Conservation (phyloP, 345 rosid species). For the Pistacia atlantica region DNA sequence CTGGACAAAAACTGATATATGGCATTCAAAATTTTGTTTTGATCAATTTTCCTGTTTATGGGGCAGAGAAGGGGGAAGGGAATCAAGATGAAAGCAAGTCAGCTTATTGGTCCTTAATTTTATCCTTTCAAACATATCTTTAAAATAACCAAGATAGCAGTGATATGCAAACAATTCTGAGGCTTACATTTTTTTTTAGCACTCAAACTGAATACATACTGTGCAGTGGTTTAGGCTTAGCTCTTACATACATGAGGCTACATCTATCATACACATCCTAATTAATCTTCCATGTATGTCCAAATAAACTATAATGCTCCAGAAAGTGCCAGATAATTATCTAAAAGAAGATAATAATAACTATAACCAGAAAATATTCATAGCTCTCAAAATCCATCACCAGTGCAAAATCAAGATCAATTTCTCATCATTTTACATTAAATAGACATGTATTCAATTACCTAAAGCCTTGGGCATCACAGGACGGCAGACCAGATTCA, state of each 20-base stretch:
- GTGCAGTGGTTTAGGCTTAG: neutral
- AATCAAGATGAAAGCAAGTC: neutral
- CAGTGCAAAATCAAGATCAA: neutral
- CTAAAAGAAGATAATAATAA: neutral
- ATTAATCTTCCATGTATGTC: neutral
- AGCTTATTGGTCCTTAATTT: neutral
- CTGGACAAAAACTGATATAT: neutral
- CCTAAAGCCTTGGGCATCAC: slow-evolving; percentile 50
- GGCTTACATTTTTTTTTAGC: neutral
- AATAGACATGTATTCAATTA: slow-evolving; percentile 19
- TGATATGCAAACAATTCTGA: neutral
- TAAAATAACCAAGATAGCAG: neutral
- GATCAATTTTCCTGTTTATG: neutral
- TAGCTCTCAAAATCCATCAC: neutral
- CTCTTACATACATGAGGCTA: neutral
- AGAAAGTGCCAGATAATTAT: neutral
- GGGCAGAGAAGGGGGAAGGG: neutral
- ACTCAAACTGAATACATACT: neutral
- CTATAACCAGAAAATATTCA: neutral
- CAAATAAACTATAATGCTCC: slow-evolving; percentile 7
- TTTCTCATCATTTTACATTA: neutral
- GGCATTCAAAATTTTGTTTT: neutral
- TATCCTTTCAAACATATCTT: neutral
- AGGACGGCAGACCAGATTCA: slow-evolving; percentile 40
- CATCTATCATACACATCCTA: neutral